Evolutionary conservation across 23 red algal genomes (phyloP).

Genomic region (Agarophyton chilense): DNA sequence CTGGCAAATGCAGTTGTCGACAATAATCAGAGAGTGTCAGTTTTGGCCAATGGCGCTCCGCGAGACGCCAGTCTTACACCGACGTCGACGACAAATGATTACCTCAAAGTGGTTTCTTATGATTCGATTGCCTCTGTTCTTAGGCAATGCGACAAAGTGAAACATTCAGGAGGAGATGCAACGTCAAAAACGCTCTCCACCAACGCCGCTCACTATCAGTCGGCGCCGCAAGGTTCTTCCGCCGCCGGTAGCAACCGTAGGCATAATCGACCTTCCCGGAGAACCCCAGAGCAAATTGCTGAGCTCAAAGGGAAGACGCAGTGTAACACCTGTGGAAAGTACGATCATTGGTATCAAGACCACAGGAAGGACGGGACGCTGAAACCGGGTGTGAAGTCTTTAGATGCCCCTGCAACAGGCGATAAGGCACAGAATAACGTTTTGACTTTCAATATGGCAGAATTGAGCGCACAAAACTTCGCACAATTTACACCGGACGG

Average conservation of each 20-base stretch:
- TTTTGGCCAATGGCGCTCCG: conserved; percentile 10
- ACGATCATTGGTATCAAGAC: neutral
- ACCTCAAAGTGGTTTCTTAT: conserved; percentile 8
- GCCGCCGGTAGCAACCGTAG: too few relatives aligned
- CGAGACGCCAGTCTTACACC: neutral
- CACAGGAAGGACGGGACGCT: conserved; percentile 26
- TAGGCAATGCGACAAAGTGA: neutral
- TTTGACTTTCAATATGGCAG: neutral
- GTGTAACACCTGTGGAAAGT: conserved; percentile 1
- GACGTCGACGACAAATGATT: neutral
- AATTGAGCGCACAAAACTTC: neutral
- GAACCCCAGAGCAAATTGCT: conserved; percentile 4
- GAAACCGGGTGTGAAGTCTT: neutral
- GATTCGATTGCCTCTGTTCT: conserved; percentile 13
- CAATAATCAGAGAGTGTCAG: conserved; percentile 19
- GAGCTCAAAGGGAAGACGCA: neutral
- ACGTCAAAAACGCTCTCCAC: neutral
- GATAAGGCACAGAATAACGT: neutral
- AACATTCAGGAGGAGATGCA: neutral
- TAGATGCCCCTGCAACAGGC: neutral
- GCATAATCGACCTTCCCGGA: too few relatives aligned
- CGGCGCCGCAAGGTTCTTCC: too few relatives aligned
- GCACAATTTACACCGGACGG: neutral
- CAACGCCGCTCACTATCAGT: neutral
- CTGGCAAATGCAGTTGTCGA: conserved; percentile 33